Conservation (phyloP, 1,284 basidiomycete species). For the Vanrija pseudolonga region DNA sequence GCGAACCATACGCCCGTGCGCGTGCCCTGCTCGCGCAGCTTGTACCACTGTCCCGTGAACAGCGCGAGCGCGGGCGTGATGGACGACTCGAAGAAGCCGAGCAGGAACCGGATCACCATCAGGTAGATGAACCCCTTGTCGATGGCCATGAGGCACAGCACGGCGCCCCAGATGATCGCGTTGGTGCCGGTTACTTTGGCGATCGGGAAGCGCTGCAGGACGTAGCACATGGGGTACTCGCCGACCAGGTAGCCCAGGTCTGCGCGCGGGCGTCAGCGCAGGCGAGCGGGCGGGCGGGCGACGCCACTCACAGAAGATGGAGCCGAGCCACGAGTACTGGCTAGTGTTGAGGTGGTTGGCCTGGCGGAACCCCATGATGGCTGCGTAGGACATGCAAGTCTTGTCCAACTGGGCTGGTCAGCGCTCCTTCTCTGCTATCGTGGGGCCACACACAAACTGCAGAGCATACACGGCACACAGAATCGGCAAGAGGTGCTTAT, state of each 20-base stretch:
- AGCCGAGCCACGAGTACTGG: slow-evolving; percentile 20
- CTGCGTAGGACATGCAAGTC: slow-evolving; percentile 5
- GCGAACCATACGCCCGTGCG: slow-evolving; percentile 18
- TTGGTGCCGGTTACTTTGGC: slow-evolving; percentile 5
- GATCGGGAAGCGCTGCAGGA: slow-evolving; percentile 19
- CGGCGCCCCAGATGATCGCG: slow-evolving; percentile 14
- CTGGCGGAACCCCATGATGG: slow-evolving; percentile 6
- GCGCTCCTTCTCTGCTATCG: neutral
- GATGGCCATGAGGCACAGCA: slow-evolving; percentile 19
- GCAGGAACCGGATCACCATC: slow-evolving; percentile 20
- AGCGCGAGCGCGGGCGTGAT: slow-evolving; percentile 17
- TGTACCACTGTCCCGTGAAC: slow-evolving; percentile 23
- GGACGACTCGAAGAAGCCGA: slow-evolving; percentile 15
- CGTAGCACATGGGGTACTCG: slow-evolving; percentile 19
- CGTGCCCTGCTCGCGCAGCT: slow-evolving; percentile 10
- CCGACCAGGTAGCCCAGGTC: slow-evolving; percentile 21
- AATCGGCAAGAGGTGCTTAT: neutral
- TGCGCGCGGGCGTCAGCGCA: slow-evolving; percentile 1
- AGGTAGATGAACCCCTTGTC: slow-evolving; percentile 11
- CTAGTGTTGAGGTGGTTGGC: slow-evolving; percentile 9
- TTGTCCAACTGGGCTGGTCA: slow-evolving; percentile 6
- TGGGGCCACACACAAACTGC: slow-evolving; percentile 2
- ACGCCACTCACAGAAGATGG: slow-evolving; percentile 20
- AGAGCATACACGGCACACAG: neutral
- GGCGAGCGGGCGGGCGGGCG: too few species aligned